Evolutionary conservation across 352 stramenopile genomes (phyloP).

Genomic region (Plasmopara halstedii): DNA sequence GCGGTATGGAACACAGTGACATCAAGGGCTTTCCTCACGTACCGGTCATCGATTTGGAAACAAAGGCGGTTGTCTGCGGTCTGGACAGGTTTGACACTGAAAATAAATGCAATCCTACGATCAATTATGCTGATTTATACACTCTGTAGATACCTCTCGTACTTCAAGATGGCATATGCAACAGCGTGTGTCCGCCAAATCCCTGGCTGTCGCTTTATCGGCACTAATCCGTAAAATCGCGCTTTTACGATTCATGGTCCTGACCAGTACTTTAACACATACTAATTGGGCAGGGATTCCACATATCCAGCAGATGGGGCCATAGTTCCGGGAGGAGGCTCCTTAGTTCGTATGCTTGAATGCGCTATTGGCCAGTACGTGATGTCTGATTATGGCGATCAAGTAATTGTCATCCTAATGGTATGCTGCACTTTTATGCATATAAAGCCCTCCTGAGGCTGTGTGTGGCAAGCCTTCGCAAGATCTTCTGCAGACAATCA

Average conservation of each 20-base stretch:
- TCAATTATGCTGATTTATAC: slow-evolving; percentile 1
- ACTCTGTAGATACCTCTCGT: slow-evolving; percentile 50
- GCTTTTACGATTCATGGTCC: background rate
- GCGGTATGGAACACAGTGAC: slow-evolving; percentile 60
- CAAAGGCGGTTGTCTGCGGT: slow-evolving; percentile 75
- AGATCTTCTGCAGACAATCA: slow-evolving; percentile 71
- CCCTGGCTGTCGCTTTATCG: slow-evolving; percentile 71
- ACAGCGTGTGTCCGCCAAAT: slow-evolving; percentile 63
- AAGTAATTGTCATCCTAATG: no score
- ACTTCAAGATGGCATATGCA: slow-evolving; percentile 84
- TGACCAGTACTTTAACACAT: background rate
- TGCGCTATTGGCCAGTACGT: slow-evolving; percentile 56
- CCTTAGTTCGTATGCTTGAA: slow-evolving; percentile 62
- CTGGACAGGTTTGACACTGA: slow-evolving; percentile 45
- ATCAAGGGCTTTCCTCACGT: slow-evolving; percentile 58
- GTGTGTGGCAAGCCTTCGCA: slow-evolving; percentile 80
- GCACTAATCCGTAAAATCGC: slow-evolving; percentile 63
- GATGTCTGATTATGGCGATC: background rate
- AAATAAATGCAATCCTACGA: background rate
- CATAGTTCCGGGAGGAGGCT: slow-evolving; percentile 66
- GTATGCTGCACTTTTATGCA: no score
- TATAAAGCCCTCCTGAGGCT: slow-evolving; percentile 49
- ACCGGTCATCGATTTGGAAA: slow-evolving; percentile 58
- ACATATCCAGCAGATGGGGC: slow-evolving; percentile 70
- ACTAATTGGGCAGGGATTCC: slow-evolving; percentile 35